These are phyloP conservation scores for Aureobasidium sp. DNA, from an alignment of 2,329 filamentous ascomycete species.

Conservation along the genomic window DNA sequence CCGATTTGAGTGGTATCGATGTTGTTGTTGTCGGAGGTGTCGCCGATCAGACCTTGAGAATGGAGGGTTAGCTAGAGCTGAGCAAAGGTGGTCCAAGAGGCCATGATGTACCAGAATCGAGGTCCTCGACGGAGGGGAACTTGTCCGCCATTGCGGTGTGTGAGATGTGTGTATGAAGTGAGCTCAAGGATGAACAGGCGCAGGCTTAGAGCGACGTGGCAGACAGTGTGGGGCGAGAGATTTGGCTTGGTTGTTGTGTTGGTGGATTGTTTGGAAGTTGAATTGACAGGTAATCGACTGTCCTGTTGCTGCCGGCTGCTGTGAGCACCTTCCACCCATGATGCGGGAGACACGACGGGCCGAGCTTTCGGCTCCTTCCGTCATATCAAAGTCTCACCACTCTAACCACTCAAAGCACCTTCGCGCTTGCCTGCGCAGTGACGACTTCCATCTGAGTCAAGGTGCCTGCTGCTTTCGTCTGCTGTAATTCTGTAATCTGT, in stretches of 20 bases:
- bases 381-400: not conserved
- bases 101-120: conserved; percentile 41
- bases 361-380: conserved; percentile 1
- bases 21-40: conserved; percentile 43
- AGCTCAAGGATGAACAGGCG: not conserved
- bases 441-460: too few relatives aligned
- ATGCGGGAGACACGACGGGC: conserved; percentile 2
- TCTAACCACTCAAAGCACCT: conserved; percentile 2
- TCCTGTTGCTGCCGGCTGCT: not conserved
- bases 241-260: not conserved
- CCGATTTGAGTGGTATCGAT: conserved; percentile 48
- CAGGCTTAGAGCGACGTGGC: not conserved
- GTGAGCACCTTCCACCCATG: too few relatives aligned
- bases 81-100: conserved; percentile 4
- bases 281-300: conserved; percentile 1
- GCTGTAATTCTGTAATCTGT: too few relatives aligned
- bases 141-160: conserved; percentile 41
- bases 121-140: conserved; percentile 47
- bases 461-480: too few relatives aligned
- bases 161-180: not conserved
- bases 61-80: conserved; percentile 20
- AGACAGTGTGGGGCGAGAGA: not conserved
- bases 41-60: conserved; percentile 58
- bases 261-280: not conserved
- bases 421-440: too few relatives aligned